phyloP scores from a whole-genome alignment of 116 monocot genomes.

The Trichopus zeylanicus region DNA sequence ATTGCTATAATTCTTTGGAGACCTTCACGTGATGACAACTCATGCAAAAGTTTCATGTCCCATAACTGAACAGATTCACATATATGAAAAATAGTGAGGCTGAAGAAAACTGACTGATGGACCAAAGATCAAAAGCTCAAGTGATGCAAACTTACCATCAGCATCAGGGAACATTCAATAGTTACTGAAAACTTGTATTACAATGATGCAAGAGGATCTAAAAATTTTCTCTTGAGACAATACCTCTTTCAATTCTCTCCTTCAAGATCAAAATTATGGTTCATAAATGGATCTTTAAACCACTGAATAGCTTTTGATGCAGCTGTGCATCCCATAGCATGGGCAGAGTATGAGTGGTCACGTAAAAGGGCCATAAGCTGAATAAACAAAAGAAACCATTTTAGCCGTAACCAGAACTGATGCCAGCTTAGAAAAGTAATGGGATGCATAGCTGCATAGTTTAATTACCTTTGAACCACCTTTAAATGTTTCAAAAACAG shows the following conservation, averaged over 20 bases:
- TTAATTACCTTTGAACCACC: conserved; percentile 73
- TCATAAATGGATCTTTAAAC: conserved; percentile 68
- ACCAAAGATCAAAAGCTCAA: neutral
- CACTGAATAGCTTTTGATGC: conserved; percentile 74
- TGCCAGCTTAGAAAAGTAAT: no score
- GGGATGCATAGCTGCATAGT: neutral
- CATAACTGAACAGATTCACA: conserved; percentile 61
- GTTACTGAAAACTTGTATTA: no score
- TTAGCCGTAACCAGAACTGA: no score
- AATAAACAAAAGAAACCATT: neutral
- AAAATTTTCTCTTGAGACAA: conserved; percentile 1
- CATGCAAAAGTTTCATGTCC: conserved; percentile 49
- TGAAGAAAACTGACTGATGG: neutral
- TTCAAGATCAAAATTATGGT: conserved; percentile 45
- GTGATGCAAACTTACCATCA: no score
- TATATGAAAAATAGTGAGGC: neutral
- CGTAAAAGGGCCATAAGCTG: conserved; percentile 81
- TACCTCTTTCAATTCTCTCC: conserved; percentile 71
- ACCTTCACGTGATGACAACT: conserved; percentile 51
- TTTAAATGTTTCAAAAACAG: conserved; percentile 68
- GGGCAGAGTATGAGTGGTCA: conserved; percentile 91
- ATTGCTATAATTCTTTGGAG: conserved; percentile 63
- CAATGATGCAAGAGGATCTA: no score
- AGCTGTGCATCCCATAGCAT: conserved; percentile 82
- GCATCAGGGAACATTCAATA: no score